Conservation (phyloP, 108 stramenopile species). For the Fragilariopsis cylindrus region DNA sequence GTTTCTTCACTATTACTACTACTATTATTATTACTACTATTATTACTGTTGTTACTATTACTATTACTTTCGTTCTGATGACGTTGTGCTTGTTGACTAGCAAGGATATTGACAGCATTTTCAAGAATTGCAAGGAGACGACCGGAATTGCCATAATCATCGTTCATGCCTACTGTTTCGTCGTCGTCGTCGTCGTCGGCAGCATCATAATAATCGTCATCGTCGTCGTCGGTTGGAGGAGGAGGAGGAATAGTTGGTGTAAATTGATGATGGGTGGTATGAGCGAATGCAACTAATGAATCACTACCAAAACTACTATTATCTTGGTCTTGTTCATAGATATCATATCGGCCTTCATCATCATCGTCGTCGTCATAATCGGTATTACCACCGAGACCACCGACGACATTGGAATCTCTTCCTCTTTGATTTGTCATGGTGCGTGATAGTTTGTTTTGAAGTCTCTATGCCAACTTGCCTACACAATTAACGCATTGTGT, state of each 20-base stretch:
- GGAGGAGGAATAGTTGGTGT: too few relatives aligned
- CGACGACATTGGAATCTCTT: too few relatives aligned
- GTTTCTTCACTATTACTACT: not conserved
- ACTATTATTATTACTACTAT: not conserved
- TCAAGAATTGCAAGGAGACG: constrained; percentile 52
- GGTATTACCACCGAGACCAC: too few relatives aligned
- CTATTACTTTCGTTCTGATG: not conserved
- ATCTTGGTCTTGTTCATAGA: not conserved
- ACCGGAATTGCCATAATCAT: constrained; percentile 25
- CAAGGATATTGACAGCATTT: constrained; percentile 23
- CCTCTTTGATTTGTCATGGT: too few relatives aligned
- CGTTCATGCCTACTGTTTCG: not conserved
- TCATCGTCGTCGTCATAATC: not conserved
- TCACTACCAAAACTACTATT: not conserved
- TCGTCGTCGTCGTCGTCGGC: not conserved
- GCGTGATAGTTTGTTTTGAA: too few relatives aligned
- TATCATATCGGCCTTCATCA: not conserved
- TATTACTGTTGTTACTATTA: not conserved
- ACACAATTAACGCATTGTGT: too few relatives aligned
- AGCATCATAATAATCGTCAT: too few relatives aligned
- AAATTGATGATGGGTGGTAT: too few relatives aligned
- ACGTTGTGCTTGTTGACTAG: constrained; percentile 7
- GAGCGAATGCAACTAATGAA: not conserved
- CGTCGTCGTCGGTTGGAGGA: too few relatives aligned
- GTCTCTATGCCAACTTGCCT: too few relatives aligned